Evolutionary conservation across 1,139 yeast species (phyloP).

Genomic region (Suhomyces wounanorum): DNA sequence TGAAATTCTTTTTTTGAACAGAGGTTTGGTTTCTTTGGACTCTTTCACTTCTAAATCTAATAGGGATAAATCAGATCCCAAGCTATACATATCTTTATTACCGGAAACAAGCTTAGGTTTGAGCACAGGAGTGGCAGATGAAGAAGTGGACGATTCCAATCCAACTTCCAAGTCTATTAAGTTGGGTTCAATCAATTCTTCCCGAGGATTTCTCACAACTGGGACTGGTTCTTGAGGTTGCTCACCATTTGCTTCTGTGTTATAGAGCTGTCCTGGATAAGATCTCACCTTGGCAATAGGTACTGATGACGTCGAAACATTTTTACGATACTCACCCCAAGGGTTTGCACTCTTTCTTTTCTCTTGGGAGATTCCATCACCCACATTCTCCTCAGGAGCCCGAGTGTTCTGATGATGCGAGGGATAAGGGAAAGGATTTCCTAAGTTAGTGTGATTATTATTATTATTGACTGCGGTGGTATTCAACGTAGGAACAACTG

Average conservation of each 20-base stretch:
- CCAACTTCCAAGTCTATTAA: conserved; percentile 46
- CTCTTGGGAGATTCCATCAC: conserved; percentile 2
- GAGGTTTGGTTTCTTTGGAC: conserved; percentile 14
- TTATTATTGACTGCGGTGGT: background rate
- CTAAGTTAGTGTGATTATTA: background rate
- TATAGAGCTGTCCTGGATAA: conserved; percentile 2
- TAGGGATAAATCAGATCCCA: conserved; percentile 29
- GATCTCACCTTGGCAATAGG: conserved; percentile 12
- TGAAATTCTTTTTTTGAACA: conserved; percentile 36
- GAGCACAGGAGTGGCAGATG: conserved; percentile 27
- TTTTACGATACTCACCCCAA: conserved; percentile 22
- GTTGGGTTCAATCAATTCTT: conserved; percentile 19
- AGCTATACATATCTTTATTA: conserved; percentile 15
- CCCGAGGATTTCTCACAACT: conserved; percentile 1
- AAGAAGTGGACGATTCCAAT: conserved; percentile 34
- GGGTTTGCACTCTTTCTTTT: conserved; percentile 22
- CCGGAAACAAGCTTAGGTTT: conserved; percentile 16
- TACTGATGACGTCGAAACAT: conserved; percentile 2
- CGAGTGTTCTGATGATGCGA: background rate
- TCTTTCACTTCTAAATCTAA: conserved; percentile 36
- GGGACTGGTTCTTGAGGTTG: background rate
- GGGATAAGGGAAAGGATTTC: conserved; percentile 11
- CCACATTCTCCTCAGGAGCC: background rate
- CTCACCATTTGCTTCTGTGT: background rate
- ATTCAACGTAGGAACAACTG: conserved; percentile 4